Evolutionary conservation across 1,139 yeast species (phyloP).

Genomic region (Sugiyamaella novakii): DNA sequence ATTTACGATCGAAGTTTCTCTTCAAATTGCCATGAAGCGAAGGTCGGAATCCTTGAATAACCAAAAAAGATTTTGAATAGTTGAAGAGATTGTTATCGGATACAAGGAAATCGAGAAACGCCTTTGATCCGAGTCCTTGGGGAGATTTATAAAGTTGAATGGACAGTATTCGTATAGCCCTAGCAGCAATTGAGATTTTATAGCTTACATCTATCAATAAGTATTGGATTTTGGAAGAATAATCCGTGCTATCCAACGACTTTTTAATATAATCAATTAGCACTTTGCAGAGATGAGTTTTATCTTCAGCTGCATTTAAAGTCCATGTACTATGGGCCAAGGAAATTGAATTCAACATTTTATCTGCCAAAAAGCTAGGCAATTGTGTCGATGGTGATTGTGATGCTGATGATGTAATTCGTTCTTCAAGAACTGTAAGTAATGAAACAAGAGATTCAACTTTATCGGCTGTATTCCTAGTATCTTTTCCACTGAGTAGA

Average conservation of each 20-base stretch:
- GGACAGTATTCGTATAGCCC: slow-evolving; percentile 74
- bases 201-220: slow-evolving; percentile 37
- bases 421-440: slow-evolving; percentile 60
- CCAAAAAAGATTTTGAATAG: slow-evolving; percentile 26
- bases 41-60: slow-evolving; percentile 48
- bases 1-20: slow-evolving; percentile 51
- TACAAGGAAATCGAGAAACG: slow-evolving; percentile 51
- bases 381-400: slow-evolving; percentile 33
- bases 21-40: slow-evolving; percentile 51
- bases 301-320: slow-evolving; percentile 23
- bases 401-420: slow-evolving; percentile 49
- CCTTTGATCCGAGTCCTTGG: slow-evolving; percentile 36
- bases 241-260: background rate
- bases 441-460: slow-evolving; percentile 43
- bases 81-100: slow-evolving; percentile 44
- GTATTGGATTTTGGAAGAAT: background rate
- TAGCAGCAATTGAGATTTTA: slow-evolving; percentile 60
- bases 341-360: slow-evolving; percentile 38
- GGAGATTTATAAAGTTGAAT: slow-evolving; percentile 60
- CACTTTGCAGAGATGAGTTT: slow-evolving; percentile 16
- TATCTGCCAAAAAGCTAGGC: slow-evolving; percentile 24
- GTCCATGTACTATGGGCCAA: slow-evolving; percentile 43
- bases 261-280: slow-evolving; percentile 15
- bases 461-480: slow-evolving; percentile 40
- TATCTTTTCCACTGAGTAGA: slow-evolving; percentile 71